Base-by-base conservation (phyloP, 2,329 filamentous ascomycete species). In the Arachnomyces sp. region DNA sequence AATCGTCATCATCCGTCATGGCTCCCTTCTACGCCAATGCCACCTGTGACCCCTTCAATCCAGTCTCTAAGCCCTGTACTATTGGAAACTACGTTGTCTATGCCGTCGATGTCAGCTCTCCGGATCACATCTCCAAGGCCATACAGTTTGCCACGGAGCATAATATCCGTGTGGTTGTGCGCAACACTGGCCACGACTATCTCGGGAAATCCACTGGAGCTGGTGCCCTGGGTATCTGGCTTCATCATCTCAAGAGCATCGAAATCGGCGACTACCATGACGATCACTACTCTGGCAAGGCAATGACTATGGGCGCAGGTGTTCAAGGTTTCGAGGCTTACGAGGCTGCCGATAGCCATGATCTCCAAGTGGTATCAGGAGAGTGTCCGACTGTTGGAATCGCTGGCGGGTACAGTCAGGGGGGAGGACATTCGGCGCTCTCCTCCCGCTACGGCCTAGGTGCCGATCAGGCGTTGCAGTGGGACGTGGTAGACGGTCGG, bases 181-280 rank as follows among this genome's bases (percentile, higher is more conserved):
- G 59, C 4, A 67, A 66, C 45, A 67, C 62, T 1, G 65, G 66
- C 2, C 65, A 70, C 37, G 61, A 66, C 52, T 42, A 51, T 48
- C 52, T 36, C 25, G 80, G 79, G 31, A 73, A 75, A 31, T 78
- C 73, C 0, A 77, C 77, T 0, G 81, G 79, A n/a, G 71, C 70
- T 15, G 78, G 78, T 1, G 66, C 49, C 2, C 44, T 63, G 20
- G 50, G 42, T 2, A 46, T 63, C 18, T 62, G 58, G 53, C 61
- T 49, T 17, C 58, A 60, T 31, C 38, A 60, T 33, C 47, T 61
- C 11, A 61, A 61, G 32, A 35, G 50, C 9, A 49, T 60, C 11
- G 37, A 52, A 2, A 46, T 57, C 33, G 31, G 42, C 9, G 39
- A 53, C n/a, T 73, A 64, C 35, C 54, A 57, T 4, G 54, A 61